Conservation (phyloP, 106 monocot species). For the Dioscorea dumetorum region DNA sequence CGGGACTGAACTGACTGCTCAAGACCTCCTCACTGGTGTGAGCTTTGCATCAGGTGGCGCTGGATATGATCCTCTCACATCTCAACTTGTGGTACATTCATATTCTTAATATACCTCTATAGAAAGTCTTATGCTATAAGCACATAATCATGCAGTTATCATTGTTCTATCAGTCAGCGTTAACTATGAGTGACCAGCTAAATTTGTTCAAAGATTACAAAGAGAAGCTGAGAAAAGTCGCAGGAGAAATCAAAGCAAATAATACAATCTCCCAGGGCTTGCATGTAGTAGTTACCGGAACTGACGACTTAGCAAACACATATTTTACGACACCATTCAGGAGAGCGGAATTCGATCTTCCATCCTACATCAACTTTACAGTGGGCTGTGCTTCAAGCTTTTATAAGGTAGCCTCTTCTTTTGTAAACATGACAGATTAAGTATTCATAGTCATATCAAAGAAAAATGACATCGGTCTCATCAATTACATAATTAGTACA, state of each 20-base stretch:
- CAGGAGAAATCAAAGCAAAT: slow-evolving; percentile 24
- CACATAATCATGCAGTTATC: background rate
- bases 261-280: slow-evolving; percentile 19
- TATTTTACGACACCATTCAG: slow-evolving; percentile 45
- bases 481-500: no score
- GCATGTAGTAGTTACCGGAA: slow-evolving; percentile 38
- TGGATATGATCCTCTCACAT: slow-evolving; percentile 21
- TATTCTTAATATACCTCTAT: background rate
- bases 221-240: slow-evolving; percentile 28
- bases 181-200: slow-evolving; percentile 36
- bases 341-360: slow-evolving; percentile 28
- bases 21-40: slow-evolving; percentile 30
- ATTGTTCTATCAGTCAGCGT: slow-evolving; percentile 9
- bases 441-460: no score
- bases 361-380: slow-evolving; percentile 40
- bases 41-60: slow-evolving; percentile 27
- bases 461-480: no score
- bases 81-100: slow-evolving; percentile 10
- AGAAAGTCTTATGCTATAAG: background rate
- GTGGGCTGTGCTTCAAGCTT: slow-evolving; percentile 29
- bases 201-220: slow-evolving; percentile 37
- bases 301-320: slow-evolving; percentile 61
- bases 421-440: no score
- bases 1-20: background rate
- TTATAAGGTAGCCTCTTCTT: slow-evolving; percentile 23